Conservation (phyloP, 371 early-diverging fungal species). For the Circinella umbellata region DNA sequence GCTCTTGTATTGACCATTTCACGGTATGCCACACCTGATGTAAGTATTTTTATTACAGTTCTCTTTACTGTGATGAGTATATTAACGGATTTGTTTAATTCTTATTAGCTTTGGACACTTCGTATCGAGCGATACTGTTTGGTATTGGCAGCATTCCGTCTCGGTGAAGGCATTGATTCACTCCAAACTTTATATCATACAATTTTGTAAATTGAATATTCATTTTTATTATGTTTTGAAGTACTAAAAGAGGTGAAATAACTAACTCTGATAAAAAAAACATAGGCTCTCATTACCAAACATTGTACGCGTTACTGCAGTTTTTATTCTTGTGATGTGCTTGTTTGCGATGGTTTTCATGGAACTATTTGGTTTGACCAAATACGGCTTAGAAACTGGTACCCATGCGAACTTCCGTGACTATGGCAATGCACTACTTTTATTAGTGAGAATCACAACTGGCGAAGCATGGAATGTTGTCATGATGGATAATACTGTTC, state of each 20-base stretch:
- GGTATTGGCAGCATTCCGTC: constrained; percentile 59
- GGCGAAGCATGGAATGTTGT: constrained; percentile 68
- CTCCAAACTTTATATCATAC: constrained; percentile 62
- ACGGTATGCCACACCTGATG: constrained; percentile 55
- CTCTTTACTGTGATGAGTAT: neutral
- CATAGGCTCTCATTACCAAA: constrained; percentile 54
- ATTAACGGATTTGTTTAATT: neutral
- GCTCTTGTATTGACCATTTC: constrained; percentile 49
- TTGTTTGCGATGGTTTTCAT: constrained; percentile 66
- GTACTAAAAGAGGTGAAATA: too few species aligned
- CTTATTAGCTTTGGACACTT: constrained; percentile 40
- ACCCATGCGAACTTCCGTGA: constrained; percentile 55
- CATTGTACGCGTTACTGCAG: constrained; percentile 62
- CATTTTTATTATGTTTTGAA: too few species aligned
- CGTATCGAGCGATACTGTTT: constrained; percentile 58
- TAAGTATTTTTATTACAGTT: constrained; percentile 15
- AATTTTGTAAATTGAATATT: constrained; percentile 42
- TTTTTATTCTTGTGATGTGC: constrained; percentile 61
- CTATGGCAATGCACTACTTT: constrained; percentile 61
- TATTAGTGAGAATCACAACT: constrained; percentile 60
- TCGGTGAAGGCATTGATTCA: constrained; percentile 62
- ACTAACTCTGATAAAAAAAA: neutral
- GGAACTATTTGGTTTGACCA: constrained; percentile 65
- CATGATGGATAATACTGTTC: constrained; percentile 59
- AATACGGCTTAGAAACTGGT: constrained; percentile 51